Evolutionary conservation across 2,329 filamentous ascomycete genomes (phyloP), one percentile per base, ranked within the genome.

Genomic region (Zopfia rhizophila): DNA sequence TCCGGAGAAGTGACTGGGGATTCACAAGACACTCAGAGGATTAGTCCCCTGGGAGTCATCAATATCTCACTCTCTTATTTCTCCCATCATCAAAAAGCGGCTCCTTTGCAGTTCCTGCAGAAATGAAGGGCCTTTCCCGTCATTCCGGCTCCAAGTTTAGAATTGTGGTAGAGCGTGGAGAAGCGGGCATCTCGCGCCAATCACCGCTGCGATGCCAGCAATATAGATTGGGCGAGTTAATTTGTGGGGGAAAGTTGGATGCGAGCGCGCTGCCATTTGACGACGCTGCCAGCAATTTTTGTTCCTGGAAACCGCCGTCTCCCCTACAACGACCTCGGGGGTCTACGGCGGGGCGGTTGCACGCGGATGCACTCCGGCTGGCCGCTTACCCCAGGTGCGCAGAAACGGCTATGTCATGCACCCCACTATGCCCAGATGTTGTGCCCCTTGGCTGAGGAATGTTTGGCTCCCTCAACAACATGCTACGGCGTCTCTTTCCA

Each of bases 401-500:
- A n/a, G n/a, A n/a, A n/a, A n/a, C n/a, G n/a, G n/a, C n/a, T n/a
- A n/a, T n/a, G 24, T 27, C 24, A 27, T 27, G 24, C 24, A 8
- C 24, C 24, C 8, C 24, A 8, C 8, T 27, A n/a, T n/a, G 8
- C n/a, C n/a, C n/a, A n/a, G n/a, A 8, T n/a, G 24, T 8, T 8
- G 24, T 27, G 24, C n/a, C 24, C 24, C 24, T 8, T 27, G 8
- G 8, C 24, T n/a, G 24, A 27, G n/a, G 8, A 27, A 27, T n/a
- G 24, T 27, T n/a, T n/a, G 24, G 8, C 24, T 8, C 24, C 24
- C 24, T 39, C 16, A 8, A 35, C 14, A 40, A 13, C 21, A 57
- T 55, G 53, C 18, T 54, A 38, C 38, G 28, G 27, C 38, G 36
- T 30, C 54, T 48, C 16, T 48, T 60, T 31, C 45, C 42, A 41